Conservation (phyloP, 2,329 filamentous ascomycete species). For the Trichophyton simii region DNA sequence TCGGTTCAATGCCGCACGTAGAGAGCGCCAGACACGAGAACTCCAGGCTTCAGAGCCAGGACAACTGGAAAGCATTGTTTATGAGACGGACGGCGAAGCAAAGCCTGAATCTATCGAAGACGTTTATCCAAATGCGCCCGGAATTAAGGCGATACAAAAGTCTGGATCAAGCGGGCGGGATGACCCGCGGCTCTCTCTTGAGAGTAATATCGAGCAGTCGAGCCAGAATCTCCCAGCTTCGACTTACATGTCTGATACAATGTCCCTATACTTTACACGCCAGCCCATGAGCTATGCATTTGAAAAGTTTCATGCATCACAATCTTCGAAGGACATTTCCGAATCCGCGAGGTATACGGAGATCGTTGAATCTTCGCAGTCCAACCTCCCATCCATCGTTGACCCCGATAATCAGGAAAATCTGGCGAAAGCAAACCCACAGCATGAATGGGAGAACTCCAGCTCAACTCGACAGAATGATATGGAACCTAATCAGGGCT, state of each 20-base stretch:
- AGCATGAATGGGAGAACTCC: neutral
- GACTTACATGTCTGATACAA: neutral
- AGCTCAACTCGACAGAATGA: neutral
- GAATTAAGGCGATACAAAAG: neutral
- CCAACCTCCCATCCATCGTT: neutral
- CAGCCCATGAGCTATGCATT: constrained; percentile 6
- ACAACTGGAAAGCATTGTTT: constrained; percentile 20
- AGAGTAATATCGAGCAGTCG: neutral
- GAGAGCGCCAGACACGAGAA: neutral
- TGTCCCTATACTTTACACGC: constrained; percentile 8
- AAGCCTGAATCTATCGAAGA: constrained; percentile 23
- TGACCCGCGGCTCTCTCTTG: neutral
- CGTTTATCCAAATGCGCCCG: constrained; percentile 10
- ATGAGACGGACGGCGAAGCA: constrained; percentile 32
- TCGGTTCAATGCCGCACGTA: neutral
- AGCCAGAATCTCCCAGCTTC: neutral
- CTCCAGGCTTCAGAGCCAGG: neutral
- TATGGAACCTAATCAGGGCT: neutral
- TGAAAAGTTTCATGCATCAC: constrained; percentile 3
- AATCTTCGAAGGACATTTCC: neutral
- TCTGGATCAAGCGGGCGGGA: neutral
- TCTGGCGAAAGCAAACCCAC: neutral
- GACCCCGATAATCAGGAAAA: neutral
- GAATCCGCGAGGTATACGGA: neutral
- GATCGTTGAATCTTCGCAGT: neutral